phyloP scores from a whole-genome alignment of 331 rosid species.

The Quercus tomentella region DNA sequence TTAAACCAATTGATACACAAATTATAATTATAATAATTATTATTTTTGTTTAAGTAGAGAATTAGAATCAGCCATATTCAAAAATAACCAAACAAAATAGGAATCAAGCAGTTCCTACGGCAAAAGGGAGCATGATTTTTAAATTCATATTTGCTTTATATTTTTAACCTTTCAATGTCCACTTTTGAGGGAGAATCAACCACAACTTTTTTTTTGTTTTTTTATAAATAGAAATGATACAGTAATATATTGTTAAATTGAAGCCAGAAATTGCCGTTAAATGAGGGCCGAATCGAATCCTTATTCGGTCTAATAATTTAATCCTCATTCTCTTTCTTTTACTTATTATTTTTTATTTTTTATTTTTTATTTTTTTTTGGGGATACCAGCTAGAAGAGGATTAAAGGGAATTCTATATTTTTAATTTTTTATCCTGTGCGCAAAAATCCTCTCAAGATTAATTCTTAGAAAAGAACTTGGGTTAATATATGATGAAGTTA shows the following conservation, averaged over 20 bases:
- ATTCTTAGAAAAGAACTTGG: no score
- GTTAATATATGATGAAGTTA: no score
- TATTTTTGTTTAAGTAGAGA: no score
- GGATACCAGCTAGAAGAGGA: no score
- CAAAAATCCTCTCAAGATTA: no score
- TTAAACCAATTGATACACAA: no score
- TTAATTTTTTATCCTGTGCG: no score
- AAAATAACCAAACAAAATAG: background rate
- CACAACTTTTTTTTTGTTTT: background rate
- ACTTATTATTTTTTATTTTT: no score
- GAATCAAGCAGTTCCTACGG: background rate
- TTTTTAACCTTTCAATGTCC: background rate
- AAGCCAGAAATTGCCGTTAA: background rate
- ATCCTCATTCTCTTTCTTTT: background rate
- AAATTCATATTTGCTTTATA: conserved; percentile 11
- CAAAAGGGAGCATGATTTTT: background rate
- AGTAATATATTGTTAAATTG: background rate
- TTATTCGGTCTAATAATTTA: background rate
- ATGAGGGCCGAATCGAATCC: background rate
- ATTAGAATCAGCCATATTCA: background rate
- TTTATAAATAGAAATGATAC: no score
- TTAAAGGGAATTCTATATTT: no score
- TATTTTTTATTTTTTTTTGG: no score
- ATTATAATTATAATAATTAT: no score
- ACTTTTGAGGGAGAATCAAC: conserved; percentile 2